Percentiles rank a stretch among this genome's conserved stretches.
Evolutionary conservation across 2,329 filamentous ascomycete species (phyloP).

Genomic region (Phialophora macrospora): DNA sequence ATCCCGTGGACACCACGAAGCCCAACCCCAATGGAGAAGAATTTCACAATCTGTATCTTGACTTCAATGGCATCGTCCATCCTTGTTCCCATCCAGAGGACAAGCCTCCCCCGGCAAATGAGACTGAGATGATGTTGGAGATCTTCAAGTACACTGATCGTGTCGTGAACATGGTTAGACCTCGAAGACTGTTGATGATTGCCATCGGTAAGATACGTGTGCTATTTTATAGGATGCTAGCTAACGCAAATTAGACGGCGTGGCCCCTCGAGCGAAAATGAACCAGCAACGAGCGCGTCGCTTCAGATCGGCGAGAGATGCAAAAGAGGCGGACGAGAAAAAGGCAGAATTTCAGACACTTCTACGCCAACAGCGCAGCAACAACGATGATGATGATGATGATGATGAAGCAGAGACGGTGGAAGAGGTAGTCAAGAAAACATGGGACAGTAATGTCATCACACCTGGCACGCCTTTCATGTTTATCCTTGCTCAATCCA

Average conservation of each 20-base stretch:
- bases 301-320: slow-evolving; percentile 92
- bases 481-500: slow-evolving; percentile 86
- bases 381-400: slow-evolving; percentile 61
- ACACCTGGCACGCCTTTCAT: slow-evolving; percentile 98
- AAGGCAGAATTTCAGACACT: slow-evolving; percentile 86
- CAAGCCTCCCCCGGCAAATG: slow-evolving; percentile 83
- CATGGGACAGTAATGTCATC: slow-evolving; percentile 87
- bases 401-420: slow-evolving; percentile 50
- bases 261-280: slow-evolving; percentile 98
- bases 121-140: slow-evolving; percentile 99
- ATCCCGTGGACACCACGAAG: slow-evolving; percentile 81
- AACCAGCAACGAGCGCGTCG: slow-evolving; percentile 97
- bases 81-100: slow-evolving; percentile 98
- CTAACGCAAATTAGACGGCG: slow-evolving; percentile 69
- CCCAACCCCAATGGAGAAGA: slow-evolving; percentile 97
- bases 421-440: slow-evolving; percentile 74
- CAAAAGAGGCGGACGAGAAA: slow-evolving; percentile 89
- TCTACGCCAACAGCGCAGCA: slow-evolving; percentile 70
- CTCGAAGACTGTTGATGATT: slow-evolving; percentile 94
- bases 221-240: not conserved
- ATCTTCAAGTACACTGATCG: slow-evolving; percentile 99
- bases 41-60: slow-evolving; percentile 95
- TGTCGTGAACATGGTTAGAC: slow-evolving; percentile 97
- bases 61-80: slow-evolving; percentile 99
- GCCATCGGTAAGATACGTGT: slow-evolving; percentile 71